Evolutionary conservation across 2,329 filamentous ascomycete species (phyloP).

Genomic region (Fusarium lateritium): DNA sequence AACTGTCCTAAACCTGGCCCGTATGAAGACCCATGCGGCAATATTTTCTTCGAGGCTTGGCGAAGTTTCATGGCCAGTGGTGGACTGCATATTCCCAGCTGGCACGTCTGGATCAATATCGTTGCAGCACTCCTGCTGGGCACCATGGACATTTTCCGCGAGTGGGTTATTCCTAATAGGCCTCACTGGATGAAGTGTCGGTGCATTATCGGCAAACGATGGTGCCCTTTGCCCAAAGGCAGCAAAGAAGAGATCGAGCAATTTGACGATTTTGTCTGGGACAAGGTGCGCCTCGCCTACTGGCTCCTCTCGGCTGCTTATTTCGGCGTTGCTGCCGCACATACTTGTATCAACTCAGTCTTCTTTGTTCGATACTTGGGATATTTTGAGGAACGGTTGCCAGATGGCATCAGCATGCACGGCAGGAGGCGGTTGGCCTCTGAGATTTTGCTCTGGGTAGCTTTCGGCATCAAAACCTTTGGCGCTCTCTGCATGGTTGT

Average conservation of each 20-base stretch:
- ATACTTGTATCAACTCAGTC: conserved; percentile 35
- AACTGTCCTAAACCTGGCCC: conserved; percentile 40
- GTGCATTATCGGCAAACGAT: conserved; percentile 47
- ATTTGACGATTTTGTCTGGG: conserved; percentile 47
- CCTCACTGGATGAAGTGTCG: conserved; percentile 49
- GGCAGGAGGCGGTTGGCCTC: conserved; percentile 29
- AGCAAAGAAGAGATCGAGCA: conserved; percentile 48
- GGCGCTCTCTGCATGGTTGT: conserved; percentile 43
- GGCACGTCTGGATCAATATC: conserved; percentile 37
- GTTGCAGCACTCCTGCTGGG: conserved; percentile 34
- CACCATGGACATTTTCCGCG: conserved; percentile 30
- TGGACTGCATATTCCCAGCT: conserved; percentile 35
- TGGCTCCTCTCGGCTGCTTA: conserved; percentile 43
- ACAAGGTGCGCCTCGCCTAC: conserved; percentile 46
- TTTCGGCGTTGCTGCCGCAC: conserved; percentile 39
- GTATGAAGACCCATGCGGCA: conserved; percentile 40
- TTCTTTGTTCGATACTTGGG: conserved; percentile 40
- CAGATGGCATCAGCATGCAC: conserved; percentile 47
- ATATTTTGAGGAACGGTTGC: conserved; percentile 42
- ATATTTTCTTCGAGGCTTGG: conserved; percentile 50
- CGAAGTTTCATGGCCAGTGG: conserved; percentile 33
- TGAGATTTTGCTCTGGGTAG: conserved; percentile 42
- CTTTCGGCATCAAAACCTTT: conserved; percentile 35
- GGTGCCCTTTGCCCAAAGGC: conserved; percentile 45
- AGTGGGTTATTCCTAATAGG: conserved; percentile 48